phyloP scores from a whole-genome alignment of 441 rosid species.

The Syzygium syzygioides region DNA sequence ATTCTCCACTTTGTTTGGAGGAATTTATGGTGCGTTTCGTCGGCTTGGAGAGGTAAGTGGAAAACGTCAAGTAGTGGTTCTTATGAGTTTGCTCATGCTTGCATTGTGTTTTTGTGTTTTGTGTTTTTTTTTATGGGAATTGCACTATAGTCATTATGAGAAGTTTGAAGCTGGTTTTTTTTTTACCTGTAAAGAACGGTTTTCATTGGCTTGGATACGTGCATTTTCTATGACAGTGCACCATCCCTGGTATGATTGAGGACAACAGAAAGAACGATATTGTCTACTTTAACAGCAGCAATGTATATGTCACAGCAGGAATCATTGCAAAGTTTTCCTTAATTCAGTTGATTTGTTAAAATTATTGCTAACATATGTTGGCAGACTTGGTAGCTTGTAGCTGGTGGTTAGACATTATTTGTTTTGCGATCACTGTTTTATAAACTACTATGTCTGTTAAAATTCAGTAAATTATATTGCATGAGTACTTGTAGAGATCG shows the following conservation, averaged over 20 bases:
- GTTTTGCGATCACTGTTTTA: not conserved
- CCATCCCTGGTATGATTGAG: not conserved
- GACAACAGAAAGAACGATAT: not conserved
- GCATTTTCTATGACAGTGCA: not conserved
- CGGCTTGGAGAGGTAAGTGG: slow-evolving; percentile 95
- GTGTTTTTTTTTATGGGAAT: not conserved
- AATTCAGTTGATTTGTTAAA: not conserved
- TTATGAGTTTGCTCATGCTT: not conserved
- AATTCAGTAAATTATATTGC: not conserved
- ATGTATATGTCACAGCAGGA: not conserved
- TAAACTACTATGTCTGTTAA: not conserved
- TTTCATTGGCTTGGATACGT: not conserved
- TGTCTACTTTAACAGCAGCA: not conserved
- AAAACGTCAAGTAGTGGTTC: not conserved
- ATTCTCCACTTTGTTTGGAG: slow-evolving; percentile 97
- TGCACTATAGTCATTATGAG: not conserved
- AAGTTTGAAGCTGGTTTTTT: not conserved
- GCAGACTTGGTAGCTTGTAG: not conserved
- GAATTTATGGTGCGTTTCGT: slow-evolving; percentile 97
- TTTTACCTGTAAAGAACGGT: not conserved
- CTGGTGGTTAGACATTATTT: not conserved
- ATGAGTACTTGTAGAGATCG: not conserved
- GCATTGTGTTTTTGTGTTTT: not conserved
- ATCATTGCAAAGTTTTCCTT: not conserved
- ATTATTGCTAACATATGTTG: not conserved